Evolutionary conservation across 176 grass and related monocot species (phyloP), one percentile per base, ranked within the genome.

Genomic region (Microstegium vimineum): DNA sequence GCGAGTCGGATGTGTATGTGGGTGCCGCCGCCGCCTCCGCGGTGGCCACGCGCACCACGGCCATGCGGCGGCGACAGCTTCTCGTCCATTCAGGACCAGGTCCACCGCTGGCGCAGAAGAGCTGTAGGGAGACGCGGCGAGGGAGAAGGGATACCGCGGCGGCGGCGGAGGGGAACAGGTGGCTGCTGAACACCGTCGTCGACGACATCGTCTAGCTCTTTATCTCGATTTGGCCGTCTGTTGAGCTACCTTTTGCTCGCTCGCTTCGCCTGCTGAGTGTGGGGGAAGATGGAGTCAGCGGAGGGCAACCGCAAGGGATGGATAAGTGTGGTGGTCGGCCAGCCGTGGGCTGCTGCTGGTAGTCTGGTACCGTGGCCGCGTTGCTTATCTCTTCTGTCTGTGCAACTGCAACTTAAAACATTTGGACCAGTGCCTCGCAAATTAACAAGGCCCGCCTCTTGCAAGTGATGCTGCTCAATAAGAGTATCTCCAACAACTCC

Each of bases 1-100:
- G 88, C 57, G 88, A 86, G 10, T 90, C 88, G 16, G 73, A 78
- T 36, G 73, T 86, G 71, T 90, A 86, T 66, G 66, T 10, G 1
- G 86, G 67, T 41, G 72, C 82, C 72, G 60, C 35, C 72, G 60
- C 35, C 52, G 51, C 78, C 56, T 85, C 87, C 20, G 64, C 54
- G 10, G 57, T 66, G 56, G 73, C 57, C 36, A 78, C 88, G 57
- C 35, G 66, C 56, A 73, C 83, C 13, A 82, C 78, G 73, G 56
- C 83, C 35, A 65, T 45, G 65, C 66, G 78, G 30, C 45, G 17
- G 43, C n/a, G n/a, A n/a, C 59, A 41, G 20, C 81, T 25, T 35
- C 31, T 81, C 63, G 38, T 31, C 20, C 33, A 35, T 62, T 62
- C 23, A 4, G 73, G 7, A 49, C 18, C 28, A 4, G 68, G 62